These are phyloP conservation scores for Calonectria pteridis DNA, from an alignment of 2,329 filamentous ascomycete genomes.

Conservation along the genomic window DNA sequence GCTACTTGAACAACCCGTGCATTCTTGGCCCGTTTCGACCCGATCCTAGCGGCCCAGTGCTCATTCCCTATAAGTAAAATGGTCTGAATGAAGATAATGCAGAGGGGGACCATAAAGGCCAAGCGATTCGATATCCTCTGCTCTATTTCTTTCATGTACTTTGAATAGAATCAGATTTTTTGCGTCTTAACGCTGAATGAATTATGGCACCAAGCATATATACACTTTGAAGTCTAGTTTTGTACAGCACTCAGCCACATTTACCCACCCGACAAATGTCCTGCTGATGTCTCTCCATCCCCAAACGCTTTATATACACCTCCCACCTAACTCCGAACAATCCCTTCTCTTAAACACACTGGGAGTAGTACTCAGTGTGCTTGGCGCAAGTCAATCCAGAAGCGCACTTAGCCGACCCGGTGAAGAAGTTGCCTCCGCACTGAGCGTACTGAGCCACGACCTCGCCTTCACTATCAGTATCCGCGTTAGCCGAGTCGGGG, in stretches of 20 bases:
- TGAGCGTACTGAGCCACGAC: slow-evolving; percentile 23
- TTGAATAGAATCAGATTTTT: not conserved
- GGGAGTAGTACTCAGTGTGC: slow-evolving; percentile 42
- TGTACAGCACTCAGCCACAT: not conserved
- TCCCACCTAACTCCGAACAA: not conserved
- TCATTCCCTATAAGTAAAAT: too few species aligned
- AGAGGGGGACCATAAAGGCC: too few species aligned
- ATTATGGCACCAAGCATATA: not conserved
- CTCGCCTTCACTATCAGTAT: not conserved
- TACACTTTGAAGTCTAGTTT: not conserved
- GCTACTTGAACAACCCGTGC: too few species aligned
- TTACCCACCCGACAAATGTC: not conserved
- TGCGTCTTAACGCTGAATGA: not conserved
- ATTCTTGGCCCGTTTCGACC: too few species aligned
- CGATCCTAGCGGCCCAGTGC: too few species aligned
- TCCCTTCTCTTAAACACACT: slow-evolving; percentile 32
- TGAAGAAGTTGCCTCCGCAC: slow-evolving; percentile 36
- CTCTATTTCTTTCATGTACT: too few species aligned
- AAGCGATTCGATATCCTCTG: not conserved
- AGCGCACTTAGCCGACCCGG: slow-evolving; percentile 31
- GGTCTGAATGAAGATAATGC: too few species aligned
- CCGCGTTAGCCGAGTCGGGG: not conserved
- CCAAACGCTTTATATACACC: not conserved
- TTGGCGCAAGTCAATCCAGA: slow-evolving; percentile 34
- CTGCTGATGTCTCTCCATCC: not conserved